Conservation (phyloP, 2,329 filamentous ascomycete species). For the Tolypocladium cylindrosporum region DNA sequence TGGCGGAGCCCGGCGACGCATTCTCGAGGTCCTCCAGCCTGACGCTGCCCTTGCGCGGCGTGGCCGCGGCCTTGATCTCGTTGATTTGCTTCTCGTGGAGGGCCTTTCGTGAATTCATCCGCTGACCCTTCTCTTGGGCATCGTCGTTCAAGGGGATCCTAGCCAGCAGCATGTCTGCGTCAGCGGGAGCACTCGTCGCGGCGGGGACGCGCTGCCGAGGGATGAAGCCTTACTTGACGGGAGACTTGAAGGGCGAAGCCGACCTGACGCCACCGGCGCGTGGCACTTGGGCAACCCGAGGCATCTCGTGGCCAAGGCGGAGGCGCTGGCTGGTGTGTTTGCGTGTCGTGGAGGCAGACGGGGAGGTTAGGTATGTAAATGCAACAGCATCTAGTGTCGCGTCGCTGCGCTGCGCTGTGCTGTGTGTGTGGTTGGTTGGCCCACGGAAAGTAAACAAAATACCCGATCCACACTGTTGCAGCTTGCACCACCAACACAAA, state of each 20-base stretch:
- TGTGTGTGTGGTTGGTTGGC: constrained; percentile 1
- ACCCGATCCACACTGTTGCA: constrained; percentile 1
- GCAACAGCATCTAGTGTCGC: neutral
- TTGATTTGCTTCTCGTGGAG: constrained; percentile 87
- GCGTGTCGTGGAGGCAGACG: neutral
- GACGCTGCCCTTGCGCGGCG: constrained; percentile 53
- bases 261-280: constrained; percentile 38
- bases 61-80: constrained; percentile 67
- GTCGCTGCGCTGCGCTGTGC: neutral
- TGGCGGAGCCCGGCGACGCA: constrained; percentile 44
- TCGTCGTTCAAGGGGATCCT: constrained; percentile 97
- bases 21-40: constrained; percentile 50
- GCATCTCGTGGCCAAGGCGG: constrained; percentile 31
- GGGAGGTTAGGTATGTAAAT: neutral
- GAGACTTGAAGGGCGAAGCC: constrained; percentile 46
- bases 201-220: neutral
- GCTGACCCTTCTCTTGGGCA: constrained; percentile 78
- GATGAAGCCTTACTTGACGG: constrained; percentile 38
- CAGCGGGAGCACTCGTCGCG: neutral
- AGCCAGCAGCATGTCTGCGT: constrained; percentile 8
- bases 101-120: constrained; percentile 78
- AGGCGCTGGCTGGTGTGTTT: constrained; percentile 2
- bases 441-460: constrained; percentile 9
- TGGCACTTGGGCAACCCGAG: constrained; percentile 46
- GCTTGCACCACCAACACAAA: neutral